Base-by-base conservation (phyloP, 176 grass and related monocot genomes). In the Carex kokanica region DNA sequence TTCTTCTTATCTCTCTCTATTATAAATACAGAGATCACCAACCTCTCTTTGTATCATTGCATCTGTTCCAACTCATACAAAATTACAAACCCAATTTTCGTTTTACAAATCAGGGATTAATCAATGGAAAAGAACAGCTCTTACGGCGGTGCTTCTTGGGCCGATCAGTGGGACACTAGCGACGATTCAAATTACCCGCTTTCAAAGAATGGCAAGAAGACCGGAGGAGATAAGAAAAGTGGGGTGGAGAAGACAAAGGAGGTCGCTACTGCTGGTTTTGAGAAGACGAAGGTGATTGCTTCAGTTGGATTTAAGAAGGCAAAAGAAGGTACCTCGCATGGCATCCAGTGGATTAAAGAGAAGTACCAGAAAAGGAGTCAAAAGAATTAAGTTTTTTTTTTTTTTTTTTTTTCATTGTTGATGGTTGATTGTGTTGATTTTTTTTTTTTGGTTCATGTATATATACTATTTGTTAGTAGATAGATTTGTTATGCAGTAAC, bases 81-180 rank as follows among this genome's bases (percentile, higher is more conserved):
- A 27, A 27, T 47, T 24, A 14, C 7, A 82, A 12, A 23, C n/a
- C 43, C 9, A 66, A 47, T 65, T 51, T 24, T 9, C 1, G 21
- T 27, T 49, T 8, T 2, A 61, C 8, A 41, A 43, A 64, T 64
- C 12, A 13, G n/a, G 59, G 36, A 38, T 6, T 38, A 23, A 60
- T 86, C 53, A 34, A 90, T 90, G 88, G 88, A 83, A 38, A 64
- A 69, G 24, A 65, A 53, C 15, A 79, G 56, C 14, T 68, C 78
- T 40, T 53, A 53, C 45, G 71, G 47, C 3, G 88, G 84, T 10
- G 15, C 63, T 17, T 90, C 88, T 6, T 90, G 88, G 88, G 84
- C 88, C 15, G 88, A 90, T 45, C 88, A 90, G 38, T 90, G 88
- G 84, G 88, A 86, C 80, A 74, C 83, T 23, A 13, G 13, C 11